Conservation (phyloP, 495 filamentous ascomycete species). For the Aspergillus leporis region DNA sequence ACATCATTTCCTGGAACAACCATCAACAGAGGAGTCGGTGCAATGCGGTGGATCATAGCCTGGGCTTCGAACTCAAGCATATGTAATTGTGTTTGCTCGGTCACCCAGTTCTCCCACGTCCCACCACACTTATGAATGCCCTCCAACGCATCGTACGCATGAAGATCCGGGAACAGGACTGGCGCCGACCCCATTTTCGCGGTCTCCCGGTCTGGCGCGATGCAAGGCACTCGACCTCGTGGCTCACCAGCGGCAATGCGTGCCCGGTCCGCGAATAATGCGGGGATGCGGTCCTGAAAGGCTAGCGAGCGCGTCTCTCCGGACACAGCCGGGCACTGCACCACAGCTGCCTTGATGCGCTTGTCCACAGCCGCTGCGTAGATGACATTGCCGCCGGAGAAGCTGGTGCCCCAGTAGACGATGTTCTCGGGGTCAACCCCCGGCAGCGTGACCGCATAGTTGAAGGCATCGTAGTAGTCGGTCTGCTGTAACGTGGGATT, state of each 20-base stretch:
- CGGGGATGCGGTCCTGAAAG: constrained; percentile 13
- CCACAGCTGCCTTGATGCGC: constrained; percentile 34
- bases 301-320: constrained; percentile 16
- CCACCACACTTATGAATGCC: background rate
- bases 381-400: constrained; percentile 31
- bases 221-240: constrained; percentile 5
- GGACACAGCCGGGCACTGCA: constrained; percentile 25
- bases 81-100: constrained; percentile 22
- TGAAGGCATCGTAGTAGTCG: constrained; percentile 35
- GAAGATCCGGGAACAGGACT: constrained; percentile 1
- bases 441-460: constrained; percentile 23
- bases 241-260: constrained; percentile 8
- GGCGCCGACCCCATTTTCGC: background rate
- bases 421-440: constrained; percentile 31
- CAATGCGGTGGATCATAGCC: constrained; percentile 29
- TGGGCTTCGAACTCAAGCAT: constrained; percentile 29
- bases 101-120: constrained; percentile 34
- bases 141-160: background rate
- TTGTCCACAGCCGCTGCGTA: constrained; percentile 34
- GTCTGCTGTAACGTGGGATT: constrained; percentile 28
- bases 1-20: constrained; percentile 30
- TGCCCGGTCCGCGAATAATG: constrained; percentile 9
- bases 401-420: constrained; percentile 34
- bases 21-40: constrained; percentile 39
- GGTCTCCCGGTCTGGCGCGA: constrained; percentile 3